Base-by-base conservation (phyloP, 805 yeast genomes). In the Saturnispora dispora region DNA sequence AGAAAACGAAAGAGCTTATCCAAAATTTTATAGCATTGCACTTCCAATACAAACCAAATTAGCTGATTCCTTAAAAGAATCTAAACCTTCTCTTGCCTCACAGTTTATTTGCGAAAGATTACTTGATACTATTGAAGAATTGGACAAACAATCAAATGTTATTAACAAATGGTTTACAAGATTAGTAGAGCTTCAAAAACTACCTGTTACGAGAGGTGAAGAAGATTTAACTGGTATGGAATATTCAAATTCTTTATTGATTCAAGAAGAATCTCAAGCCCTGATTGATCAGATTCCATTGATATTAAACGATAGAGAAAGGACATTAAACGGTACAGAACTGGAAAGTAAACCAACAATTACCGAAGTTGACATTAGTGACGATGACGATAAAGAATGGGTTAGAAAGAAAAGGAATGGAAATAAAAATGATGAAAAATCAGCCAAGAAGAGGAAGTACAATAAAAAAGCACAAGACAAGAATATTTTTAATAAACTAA, bases 171-270 rank as follows among this genome's bases (percentile, higher is more conserved):
- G 85, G 83, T 61, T 79, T 52, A 60, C 60, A 0, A 69, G 73
- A 15, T 62, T 83, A 48, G 58, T 66, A 4, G 57, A 56, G 2
- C 63, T 79, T 13, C 65, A 86, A 46, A 60, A 69, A 35, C 70
- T 69, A n/a, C 80, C 80, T 0, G 70, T 85, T 6, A 67, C 59
- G 1, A 35, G 47, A 6, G 48, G 48, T 5, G 64, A 56, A 13
- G 56, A 48, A 2, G 64, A 56, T 28, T 59, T 60, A 3, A 80
- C 82, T 48, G 89, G 90, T 13, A 85, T 80, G 47, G 97, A 89
- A 60, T 93, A 90, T 64, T 82, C 79, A 11, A 76, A 75, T 4
- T 82, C 95, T 0, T 70, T 91, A 46, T 78, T 79, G 41, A 82
- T 78, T 45, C 98, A 91, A 64, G 95, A 85, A 52, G 73, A 76